Base-by-base conservation (phyloP, 768 basidiomycete species). In the Boletus sp. region DNA sequence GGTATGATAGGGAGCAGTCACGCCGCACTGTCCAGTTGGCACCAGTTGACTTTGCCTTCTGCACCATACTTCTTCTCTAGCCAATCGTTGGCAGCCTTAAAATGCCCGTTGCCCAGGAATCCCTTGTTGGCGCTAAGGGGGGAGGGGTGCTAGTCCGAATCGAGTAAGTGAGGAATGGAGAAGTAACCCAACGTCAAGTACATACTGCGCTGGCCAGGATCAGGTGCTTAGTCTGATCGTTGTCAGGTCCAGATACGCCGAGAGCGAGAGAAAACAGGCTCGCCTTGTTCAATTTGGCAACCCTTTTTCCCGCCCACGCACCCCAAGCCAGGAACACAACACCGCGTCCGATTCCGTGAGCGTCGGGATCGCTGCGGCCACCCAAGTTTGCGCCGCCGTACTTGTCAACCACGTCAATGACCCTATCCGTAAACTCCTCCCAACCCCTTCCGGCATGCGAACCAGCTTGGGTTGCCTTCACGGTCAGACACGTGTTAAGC, bases 281-380 rank as follows among this genome's bases (percentile, higher is more conserved):
- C 40, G 90, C 92, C 77, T 83, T 83, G 72, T 83, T 82, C 34
- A 95, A 74, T 65, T 85, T 86, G 51, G 83, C 80, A 51, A 91
- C 88, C 63, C 91, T 80, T 73, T 94, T 92, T 53, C 79, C 83
- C 21, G 95, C 95, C 78, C 85, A 88, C 8, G 83, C 78, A 9
- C 95, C 94, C 93, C 94, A 97, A 7, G 90, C 90, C 63, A 98
- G 79, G 69, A 98, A 94, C 45, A 87, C 86, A 25, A 88, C 81
- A 42, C 93, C 90, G 5, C 86, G 82, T 55, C 88, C 84, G 50
- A 80, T 66, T 27, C 85, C 87, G 55, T 67, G 73, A 23, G 58
- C 64, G 47, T 71, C 72, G 59, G 76, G 68, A 54, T 65, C 59
- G 41, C 53, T 67, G 19, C 64, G 65, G 50, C 59, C 66, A 27